These are phyloP conservation scores for Malassezia sp. DNA, from an alignment of 1,284 basidiomycete species.

Conservation along the genomic window DNA sequence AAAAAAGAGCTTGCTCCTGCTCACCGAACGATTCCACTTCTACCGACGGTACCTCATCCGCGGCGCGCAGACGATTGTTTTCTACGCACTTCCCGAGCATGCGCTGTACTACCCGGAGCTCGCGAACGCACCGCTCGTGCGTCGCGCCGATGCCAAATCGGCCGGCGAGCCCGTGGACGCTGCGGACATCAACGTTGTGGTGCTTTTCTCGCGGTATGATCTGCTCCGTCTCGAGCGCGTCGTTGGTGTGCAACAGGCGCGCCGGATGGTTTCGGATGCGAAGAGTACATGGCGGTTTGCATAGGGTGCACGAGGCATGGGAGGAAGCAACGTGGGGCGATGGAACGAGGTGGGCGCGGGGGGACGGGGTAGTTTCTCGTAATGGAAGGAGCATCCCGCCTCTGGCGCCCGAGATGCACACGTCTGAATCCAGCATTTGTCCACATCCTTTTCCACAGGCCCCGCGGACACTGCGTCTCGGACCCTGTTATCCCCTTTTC, in stretches of 20 bases:
- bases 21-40: slow-evolving; percentile 96
- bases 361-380: too few species aligned
- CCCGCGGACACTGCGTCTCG: too few species aligned
- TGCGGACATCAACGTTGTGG: slow-evolving; percentile 55
- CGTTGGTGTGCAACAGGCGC: slow-evolving; percentile 48
- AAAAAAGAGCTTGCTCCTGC: slow-evolving; percentile 70
- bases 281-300: slow-evolving; percentile 34
- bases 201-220: slow-evolving; percentile 79
- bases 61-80: slow-evolving; percentile 80
- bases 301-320: slow-evolving; percentile 8
- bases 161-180: slow-evolving; percentile 49
- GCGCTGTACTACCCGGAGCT: slow-evolving; percentile 82
- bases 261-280: slow-evolving; percentile 27
- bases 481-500: too few species aligned
- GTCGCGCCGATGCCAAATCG: slow-evolving; percentile 13
- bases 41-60: slow-evolving; percentile 63
- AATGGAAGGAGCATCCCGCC: too few species aligned
- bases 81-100: slow-evolving; percentile 83
- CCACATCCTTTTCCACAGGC: too few species aligned
- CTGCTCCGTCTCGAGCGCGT: slow-evolving; percentile 74
- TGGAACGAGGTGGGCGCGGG: too few species aligned
- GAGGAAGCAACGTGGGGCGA: background rate
- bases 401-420: too few species aligned
- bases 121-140: slow-evolving; percentile 69
- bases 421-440: too few species aligned